Conservation (phyloP, 129 eudicot genomes). For the Apium graveolens region DNA sequence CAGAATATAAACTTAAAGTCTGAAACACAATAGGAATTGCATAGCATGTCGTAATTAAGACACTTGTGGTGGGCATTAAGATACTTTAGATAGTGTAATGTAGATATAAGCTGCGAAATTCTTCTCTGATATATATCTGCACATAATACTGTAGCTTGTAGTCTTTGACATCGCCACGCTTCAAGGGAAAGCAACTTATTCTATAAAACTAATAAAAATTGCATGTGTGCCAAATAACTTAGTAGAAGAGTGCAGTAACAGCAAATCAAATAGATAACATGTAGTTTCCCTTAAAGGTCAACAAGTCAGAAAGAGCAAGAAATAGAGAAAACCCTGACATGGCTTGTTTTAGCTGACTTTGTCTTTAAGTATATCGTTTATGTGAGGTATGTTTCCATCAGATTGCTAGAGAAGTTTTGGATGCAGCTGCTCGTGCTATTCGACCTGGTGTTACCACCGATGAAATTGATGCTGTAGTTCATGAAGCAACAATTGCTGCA, state of each 20-base stretch:
- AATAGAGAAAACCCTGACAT: background rate
- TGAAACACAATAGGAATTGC: background rate
- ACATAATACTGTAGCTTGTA: background rate
- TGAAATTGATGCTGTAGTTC: conserved; percentile 96
- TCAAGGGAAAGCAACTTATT: background rate
- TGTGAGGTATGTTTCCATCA: conserved; percentile 19
- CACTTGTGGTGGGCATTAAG: background rate
- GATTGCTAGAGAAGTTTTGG: conserved; percentile 95
- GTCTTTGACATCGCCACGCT: background rate
- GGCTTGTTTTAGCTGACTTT: background rate
- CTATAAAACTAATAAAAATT: background rate
- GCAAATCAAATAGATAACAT: background rate
- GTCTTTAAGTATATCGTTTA: background rate
- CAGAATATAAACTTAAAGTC: background rate
- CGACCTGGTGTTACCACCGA: conserved; percentile 92
- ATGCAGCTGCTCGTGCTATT: conserved; percentile 94
- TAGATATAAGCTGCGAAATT: background rate
- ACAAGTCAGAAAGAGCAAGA: background rate
- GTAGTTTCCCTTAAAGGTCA: background rate
- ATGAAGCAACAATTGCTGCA: conserved; percentile 83
- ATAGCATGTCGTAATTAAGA: background rate
- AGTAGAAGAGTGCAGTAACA: background rate
- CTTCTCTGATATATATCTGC: background rate
- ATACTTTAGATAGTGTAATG: background rate
- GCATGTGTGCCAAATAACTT: background rate